phyloP scores from a whole-genome alignment of 2,329 filamentous ascomycete species.

The Botryotinia calthae region DNA sequence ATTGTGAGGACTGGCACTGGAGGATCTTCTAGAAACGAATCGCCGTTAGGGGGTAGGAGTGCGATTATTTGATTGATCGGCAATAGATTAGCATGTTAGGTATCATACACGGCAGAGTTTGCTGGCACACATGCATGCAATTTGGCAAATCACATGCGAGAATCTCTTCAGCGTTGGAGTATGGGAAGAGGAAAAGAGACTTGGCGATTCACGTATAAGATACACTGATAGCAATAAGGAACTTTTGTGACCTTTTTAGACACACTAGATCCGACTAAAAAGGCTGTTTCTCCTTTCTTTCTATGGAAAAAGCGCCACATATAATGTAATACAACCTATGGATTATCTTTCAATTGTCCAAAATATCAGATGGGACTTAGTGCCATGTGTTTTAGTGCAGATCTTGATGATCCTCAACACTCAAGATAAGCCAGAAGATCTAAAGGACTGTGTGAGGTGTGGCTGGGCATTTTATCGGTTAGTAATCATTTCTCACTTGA shows the following conservation, averaged over 20 bases:
- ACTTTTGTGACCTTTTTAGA: background rate
- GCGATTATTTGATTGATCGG: slow-evolving; percentile 18
- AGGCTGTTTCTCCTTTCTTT: background rate
- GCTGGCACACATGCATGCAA: slow-evolving; percentile 1
- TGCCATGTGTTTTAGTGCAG: background rate
- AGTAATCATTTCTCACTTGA: background rate
- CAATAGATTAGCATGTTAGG: background rate
- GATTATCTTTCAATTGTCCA: background rate
- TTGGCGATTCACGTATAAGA: background rate
- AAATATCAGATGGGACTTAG: background rate
- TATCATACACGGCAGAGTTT: background rate
- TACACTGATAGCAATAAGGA: slow-evolving; percentile 1
- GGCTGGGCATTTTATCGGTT: background rate
- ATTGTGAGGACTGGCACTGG: slow-evolving; percentile 21
- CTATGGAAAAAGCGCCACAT: background rate
- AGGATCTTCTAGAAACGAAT: slow-evolving; percentile 17
- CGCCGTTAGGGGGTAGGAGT: slow-evolving; percentile 19
- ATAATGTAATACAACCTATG: background rate
- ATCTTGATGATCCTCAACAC: slow-evolving; percentile 1
- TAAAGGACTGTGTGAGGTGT: background rate
- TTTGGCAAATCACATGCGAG: background rate
- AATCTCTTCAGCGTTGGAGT: slow-evolving; percentile 5
- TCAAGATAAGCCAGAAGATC: background rate
- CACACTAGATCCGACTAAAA: background rate
- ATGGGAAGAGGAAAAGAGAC: background rate